A percentile compares a stretch with the other conserved stretches of the same genome.
phyloP scores from a whole-genome alignment of 2,329 filamentous ascomycete genomes.

The Colletotrichum tofieldiae region DNA sequence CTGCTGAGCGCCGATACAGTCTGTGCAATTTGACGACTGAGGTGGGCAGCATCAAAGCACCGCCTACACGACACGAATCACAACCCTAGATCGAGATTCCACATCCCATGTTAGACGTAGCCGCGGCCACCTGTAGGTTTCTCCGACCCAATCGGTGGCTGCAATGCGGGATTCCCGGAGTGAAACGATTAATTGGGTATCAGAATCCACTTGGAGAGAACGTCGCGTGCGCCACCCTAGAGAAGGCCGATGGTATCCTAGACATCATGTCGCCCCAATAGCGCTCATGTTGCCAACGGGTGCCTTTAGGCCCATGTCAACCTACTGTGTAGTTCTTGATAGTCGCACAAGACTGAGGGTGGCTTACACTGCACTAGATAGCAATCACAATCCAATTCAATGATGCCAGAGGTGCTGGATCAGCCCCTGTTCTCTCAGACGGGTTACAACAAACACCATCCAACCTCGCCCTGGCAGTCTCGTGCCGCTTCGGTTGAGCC shows the following conservation, averaged over 20 bases:
- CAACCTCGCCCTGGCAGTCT: background rate
- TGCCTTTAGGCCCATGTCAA: background rate
- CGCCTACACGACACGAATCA: background rate
- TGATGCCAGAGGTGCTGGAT: background rate
- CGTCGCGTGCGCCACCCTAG: background rate
- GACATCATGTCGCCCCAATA: background rate
- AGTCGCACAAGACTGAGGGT: background rate
- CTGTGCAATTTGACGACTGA: slow-evolving; percentile 17
- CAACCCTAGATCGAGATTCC: slow-evolving; percentile 23
- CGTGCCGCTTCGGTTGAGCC: slow-evolving; percentile 10
- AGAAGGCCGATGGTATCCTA: background rate
- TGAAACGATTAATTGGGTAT: background rate
- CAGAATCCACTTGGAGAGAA: background rate
- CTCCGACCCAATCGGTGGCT: background rate
- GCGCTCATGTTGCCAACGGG: background rate
- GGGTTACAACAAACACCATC: too few species aligned
- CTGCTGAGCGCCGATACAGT: slow-evolving; percentile 27
- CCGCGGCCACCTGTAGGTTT: background rate
- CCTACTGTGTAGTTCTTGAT: background rate
- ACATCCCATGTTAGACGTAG: background rate
- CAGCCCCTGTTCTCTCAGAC: background rate
- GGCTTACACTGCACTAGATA: background rate
- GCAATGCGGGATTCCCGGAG: slow-evolving; percentile 7
- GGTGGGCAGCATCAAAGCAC: slow-evolving; percentile 12
- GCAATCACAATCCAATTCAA: background rate